Conservation (phyloP, 768 basidiomycete genomes). For the Tubosaeta sp. region DNA sequence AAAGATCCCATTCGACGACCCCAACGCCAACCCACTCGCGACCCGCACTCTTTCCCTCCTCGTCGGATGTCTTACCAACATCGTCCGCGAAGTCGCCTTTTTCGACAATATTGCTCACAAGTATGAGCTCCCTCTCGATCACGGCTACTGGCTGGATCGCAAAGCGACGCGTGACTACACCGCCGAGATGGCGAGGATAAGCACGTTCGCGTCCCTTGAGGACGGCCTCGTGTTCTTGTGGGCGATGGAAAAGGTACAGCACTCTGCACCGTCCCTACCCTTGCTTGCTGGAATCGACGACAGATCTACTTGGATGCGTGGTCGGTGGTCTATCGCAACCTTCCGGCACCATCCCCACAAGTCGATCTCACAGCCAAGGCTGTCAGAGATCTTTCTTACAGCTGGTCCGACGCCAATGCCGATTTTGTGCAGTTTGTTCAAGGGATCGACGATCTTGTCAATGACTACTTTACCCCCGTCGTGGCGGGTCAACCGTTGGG, state of each 20-base stretch:
- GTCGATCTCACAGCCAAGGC: slow-evolving; percentile 24
- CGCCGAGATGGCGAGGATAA: slow-evolving; percentile 62
- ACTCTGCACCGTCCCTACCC: not conserved
- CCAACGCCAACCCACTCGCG: slow-evolving; percentile 4
- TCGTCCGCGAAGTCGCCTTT: slow-evolving; percentile 55
- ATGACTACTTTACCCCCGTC: slow-evolving; percentile 34
- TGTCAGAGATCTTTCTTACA: slow-evolving; percentile 48
- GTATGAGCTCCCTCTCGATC: slow-evolving; percentile 41
- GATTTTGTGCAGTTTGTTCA: slow-evolving; percentile 55
- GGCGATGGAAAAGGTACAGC: slow-evolving; percentile 69
- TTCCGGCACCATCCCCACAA: not conserved
- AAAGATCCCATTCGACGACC: slow-evolving; percentile 44
- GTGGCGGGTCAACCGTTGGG: slow-evolving; percentile 29
- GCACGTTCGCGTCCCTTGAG: slow-evolving; percentile 41
- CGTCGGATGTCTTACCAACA: slow-evolving; percentile 50
- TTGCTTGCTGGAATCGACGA: not conserved
- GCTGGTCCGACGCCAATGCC: slow-evolving; percentile 48
- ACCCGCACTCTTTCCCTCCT: slow-evolving; percentile 44
- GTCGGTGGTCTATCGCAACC: slow-evolving; percentile 40
- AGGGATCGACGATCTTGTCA: slow-evolving; percentile 44
- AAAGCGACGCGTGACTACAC: slow-evolving; percentile 67
- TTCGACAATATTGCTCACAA: slow-evolving; percentile 49
- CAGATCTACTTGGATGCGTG: slow-evolving; percentile 72
- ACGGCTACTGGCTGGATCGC: slow-evolving; percentile 42
- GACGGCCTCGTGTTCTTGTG: slow-evolving; percentile 72